Conservation (phyloP, 306 rosid species). For the Prunus mongolica region DNA sequence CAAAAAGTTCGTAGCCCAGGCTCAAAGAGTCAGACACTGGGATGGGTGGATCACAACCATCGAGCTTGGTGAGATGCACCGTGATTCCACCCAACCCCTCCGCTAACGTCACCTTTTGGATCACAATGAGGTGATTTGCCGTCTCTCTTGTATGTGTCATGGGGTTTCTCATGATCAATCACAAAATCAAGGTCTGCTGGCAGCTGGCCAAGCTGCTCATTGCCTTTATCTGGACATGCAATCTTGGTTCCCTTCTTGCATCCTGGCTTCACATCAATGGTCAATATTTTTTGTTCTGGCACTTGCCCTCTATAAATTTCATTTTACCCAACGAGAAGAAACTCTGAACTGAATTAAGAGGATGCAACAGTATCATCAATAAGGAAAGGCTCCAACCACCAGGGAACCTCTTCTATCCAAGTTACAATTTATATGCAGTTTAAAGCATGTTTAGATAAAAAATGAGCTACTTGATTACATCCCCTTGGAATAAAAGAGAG, state of each 20-base stretch:
- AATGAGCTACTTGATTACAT: no score
- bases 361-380: no score
- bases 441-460: no score
- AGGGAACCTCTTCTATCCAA: no score
- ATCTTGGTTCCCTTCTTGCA: constrained; percentile 97
- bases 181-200: constrained; percentile 85
- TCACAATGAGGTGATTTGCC: constrained; percentile 69
- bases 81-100: constrained; percentile 88
- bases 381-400: no score
- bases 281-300: constrained; percentile 70
- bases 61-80: constrained; percentile 48
- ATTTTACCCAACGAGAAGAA: background rate
- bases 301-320: constrained; percentile 37
- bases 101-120: constrained; percentile 60
- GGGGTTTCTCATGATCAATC: constrained; percentile 80
- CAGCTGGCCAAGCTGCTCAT: constrained; percentile 64
- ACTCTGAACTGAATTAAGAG: no score
- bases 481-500: no score
- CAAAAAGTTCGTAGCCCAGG: constrained; percentile 68
- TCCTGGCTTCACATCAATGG: constrained; percentile 81
- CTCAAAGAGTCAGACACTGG: constrained; percentile 69
- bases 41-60: constrained; percentile 44
- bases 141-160: constrained; percentile 64
- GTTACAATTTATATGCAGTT: no score
- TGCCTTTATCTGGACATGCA: constrained; percentile 90